Evolutionary conservation across 116 monocot genomes (phyloP), one percentile per base, ranked within the genome.

Genomic region (Thalassia testudinum): DNA sequence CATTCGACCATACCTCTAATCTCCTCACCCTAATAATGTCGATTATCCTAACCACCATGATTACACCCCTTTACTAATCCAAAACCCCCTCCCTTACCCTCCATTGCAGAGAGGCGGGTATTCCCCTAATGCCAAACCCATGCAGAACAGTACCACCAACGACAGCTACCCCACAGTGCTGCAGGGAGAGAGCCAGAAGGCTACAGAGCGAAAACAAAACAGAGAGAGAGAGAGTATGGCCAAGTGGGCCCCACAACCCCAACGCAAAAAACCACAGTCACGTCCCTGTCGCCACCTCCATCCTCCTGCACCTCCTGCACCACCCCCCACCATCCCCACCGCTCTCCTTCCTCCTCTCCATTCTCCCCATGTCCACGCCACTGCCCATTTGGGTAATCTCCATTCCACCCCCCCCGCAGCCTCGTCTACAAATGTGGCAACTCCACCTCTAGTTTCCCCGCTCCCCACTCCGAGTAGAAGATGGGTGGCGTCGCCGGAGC

Each of bases 261-360:
- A 40, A 40, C 40, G n/a, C n/a, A 45, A 45, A 45, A 45, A 45
- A 45, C 15, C 18, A 45, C 45, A 45, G 45, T 45, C 45, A 78
- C 81, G 91, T 91, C 85, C 53, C 71, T 85, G 70, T 91, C 76
- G 62, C 78, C 76, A 74, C 73, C 81, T 61, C 78, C 73, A 67
- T 50, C 23, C 50, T 50, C 50, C 50, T 50, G 14, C 21, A 3
- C 21, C 42, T 29, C 24, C 18, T n/a, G 13, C 17, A 30, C 43
- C 14, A 10, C 24, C 30, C 43, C 53, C 21, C 4, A 2, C 24
- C 23, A 11, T 24, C 14, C 5, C 23, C 4, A 43, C 2, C 11
- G 19, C 20, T 19, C 40, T 24, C 15, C 21, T 16, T 17, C 26
- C 37, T 48, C 26, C 12, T 29, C 17, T 12, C 22, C 1, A 0